Evolutionary conservation across 176 grass and related monocot species (phyloP).

Genomic region (Eragrostis curvula): DNA sequence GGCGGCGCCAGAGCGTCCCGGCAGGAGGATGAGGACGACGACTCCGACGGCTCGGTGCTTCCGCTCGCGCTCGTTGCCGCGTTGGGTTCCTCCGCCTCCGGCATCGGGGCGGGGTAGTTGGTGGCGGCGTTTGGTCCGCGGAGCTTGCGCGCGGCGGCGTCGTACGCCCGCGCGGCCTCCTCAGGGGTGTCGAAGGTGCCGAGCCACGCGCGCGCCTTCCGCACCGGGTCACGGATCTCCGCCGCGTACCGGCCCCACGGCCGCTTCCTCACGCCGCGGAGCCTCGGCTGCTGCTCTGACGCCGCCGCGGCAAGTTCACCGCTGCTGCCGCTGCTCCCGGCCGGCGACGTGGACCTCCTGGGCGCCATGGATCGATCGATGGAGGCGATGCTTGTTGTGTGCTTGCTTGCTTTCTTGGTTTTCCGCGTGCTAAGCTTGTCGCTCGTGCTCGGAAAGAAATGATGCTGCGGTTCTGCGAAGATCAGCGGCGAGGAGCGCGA

Average conservation of each 20-base stretch:
- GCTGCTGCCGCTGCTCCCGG: background rate
- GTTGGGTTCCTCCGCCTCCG: background rate
- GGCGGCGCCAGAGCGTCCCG: background rate
- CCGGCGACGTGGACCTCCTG: background rate
- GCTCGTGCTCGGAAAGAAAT: too few relatives aligned
- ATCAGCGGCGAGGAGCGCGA: too few relatives aligned
- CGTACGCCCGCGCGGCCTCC: constrained; percentile 63
- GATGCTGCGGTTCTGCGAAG: too few relatives aligned
- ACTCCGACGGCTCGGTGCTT: background rate
- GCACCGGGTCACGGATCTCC: constrained; percentile 77
- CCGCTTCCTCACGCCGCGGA: constrained; percentile 75
- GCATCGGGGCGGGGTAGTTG: constrained; percentile 38
- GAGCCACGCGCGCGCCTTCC: constrained; percentile 57
- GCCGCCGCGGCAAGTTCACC: background rate
- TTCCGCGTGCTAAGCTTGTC: too few relatives aligned
- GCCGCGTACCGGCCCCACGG: constrained; percentile 88
- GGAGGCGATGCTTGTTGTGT: too few relatives aligned
- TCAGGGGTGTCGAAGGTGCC: constrained; percentile 95
- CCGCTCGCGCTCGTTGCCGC: background rate
- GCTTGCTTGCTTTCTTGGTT: too few relatives aligned
- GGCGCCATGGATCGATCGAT: background rate
- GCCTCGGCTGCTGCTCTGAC: background rate
- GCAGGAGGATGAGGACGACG: background rate
- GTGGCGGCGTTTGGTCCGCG: constrained; percentile 46
- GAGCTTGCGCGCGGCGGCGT: constrained; percentile 45